These are phyloP conservation scores for Talaromyces liani DNA, from an alignment of 495 filamentous ascomycete species.

Conservation along the genomic window DNA sequence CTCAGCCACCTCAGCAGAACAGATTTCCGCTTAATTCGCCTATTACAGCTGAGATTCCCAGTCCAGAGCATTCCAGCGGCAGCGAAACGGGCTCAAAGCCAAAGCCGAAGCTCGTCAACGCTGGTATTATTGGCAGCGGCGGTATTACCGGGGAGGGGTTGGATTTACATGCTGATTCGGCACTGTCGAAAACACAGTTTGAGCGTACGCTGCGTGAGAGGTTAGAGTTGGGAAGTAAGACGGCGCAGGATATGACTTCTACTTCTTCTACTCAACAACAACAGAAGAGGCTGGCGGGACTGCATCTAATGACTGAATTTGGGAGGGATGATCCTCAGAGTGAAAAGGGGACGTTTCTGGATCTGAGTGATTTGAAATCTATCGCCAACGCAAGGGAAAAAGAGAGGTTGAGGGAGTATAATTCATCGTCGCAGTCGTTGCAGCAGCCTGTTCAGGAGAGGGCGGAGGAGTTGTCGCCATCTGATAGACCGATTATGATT, in stretches of 20 bases:
- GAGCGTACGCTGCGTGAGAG: neutral
- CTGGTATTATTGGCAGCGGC: too few species aligned
- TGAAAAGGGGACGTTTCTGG: conserved; percentile 20
- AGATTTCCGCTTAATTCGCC: conserved; percentile 38
- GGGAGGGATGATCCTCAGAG: conserved; percentile 14
- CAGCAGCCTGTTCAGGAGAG: neutral
- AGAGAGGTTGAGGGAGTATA: conserved; percentile 21
- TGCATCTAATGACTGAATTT: conserved; percentile 58
- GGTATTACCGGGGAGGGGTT: neutral
- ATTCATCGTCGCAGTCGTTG: conserved; percentile 13
- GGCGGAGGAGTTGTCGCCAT: conserved; percentile 62
- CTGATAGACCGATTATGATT: conserved; percentile 69
- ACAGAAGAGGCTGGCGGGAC: conserved; percentile 42
- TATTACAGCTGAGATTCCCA: conserved; percentile 35
- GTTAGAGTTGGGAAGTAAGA: neutral
- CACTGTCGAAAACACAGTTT: neutral
- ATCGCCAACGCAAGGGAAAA: conserved; percentile 30
- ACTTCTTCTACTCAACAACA: conserved; percentile 9
- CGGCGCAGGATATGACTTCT: neutral
- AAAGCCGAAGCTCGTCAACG: neutral
- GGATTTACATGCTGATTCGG: neutral
- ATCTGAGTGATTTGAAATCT: conserved; percentile 33
- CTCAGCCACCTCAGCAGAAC: conserved; percentile 13
- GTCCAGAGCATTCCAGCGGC: conserved; percentile 25
- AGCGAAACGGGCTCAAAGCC: neutral